Evolutionary conservation across 73 alveolate species (phyloP).

Genomic region (Blepharisma japonicum): DNA sequence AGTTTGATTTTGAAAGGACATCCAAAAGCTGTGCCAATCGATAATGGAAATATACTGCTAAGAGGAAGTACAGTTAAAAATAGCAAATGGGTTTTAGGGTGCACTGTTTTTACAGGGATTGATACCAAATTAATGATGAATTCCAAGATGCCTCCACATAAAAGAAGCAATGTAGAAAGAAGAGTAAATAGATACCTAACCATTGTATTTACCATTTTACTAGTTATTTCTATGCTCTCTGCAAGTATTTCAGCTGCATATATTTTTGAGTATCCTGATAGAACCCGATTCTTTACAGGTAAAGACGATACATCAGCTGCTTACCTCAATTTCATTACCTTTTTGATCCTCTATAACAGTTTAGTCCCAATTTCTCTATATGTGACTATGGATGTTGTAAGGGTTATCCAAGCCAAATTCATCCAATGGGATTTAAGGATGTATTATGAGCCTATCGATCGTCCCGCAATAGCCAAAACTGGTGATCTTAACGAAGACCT

Average conservation of each 20-base stretch:
- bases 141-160: background rate
- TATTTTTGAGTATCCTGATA: background rate
- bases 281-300: background rate
- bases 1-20: slow-evolving; percentile 41
- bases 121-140: slow-evolving; percentile 62
- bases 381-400: slow-evolving; percentile 74
- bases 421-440: slow-evolving; percentile 69
- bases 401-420: slow-evolving; percentile 64
- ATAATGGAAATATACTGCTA: background rate
- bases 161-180: background rate
- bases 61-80: slow-evolving; percentile 55
- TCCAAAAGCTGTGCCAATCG: slow-evolving; percentile 48
- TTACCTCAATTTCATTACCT: slow-evolving; percentile 51
- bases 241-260: background rate
- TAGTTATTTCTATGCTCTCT: background rate
- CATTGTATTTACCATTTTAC: background rate
- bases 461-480: slow-evolving; percentile 71
- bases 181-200: slow-evolving; percentile 5
- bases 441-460: slow-evolving; percentile 58
- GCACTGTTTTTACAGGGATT: slow-evolving; percentile 64
- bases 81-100: slow-evolving; percentile 69
- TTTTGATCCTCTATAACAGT: slow-evolving; percentile 65
- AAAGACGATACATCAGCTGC: slow-evolving; percentile 46
- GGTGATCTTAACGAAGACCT: slow-evolving; percentile 45
- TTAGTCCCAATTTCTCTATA: slow-evolving; percentile 81